phyloP scores from a whole-genome alignment of 805 yeast genomes.

The Diddensiella santjacobensis region DNA sequence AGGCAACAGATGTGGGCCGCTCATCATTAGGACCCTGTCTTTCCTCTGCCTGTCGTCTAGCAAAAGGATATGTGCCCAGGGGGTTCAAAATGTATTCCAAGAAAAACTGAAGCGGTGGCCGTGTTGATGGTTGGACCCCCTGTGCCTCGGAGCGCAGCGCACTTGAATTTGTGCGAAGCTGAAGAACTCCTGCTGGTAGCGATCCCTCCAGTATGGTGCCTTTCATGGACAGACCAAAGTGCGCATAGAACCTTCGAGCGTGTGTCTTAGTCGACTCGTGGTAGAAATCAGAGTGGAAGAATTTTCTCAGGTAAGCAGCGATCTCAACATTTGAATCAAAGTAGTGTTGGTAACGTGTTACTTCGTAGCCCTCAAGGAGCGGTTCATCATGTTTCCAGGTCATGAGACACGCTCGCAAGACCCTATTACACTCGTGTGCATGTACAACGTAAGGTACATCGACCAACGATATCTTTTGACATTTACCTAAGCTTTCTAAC shows the following conservation, averaged over 20 bases:
- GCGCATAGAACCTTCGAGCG: background rate
- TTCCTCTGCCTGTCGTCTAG: slow-evolving; percentile 13
- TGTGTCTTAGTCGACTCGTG: slow-evolving; percentile 7
- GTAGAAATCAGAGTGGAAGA: slow-evolving; percentile 10
- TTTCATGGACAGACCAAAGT: too few species aligned
- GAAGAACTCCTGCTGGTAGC: background rate
- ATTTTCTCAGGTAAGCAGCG: slow-evolving; percentile 2
- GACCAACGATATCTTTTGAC: slow-evolving; percentile 5
- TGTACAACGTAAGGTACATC: slow-evolving; percentile 13
- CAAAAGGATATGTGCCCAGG: slow-evolving; percentile 19
- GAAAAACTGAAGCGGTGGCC: slow-evolving; percentile 19
- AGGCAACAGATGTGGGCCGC: too few species aligned
- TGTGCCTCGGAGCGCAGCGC: background rate
- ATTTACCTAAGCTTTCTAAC: slow-evolving; percentile 1
- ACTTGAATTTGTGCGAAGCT: background rate
- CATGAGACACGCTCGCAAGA: slow-evolving; percentile 6
- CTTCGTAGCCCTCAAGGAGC: background rate
- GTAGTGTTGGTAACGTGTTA: background rate
- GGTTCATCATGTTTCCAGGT: slow-evolving; percentile 10
- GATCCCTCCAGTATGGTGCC: too few species aligned
- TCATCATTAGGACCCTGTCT: slow-evolving; percentile 16
- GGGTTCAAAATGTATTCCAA: slow-evolving; percentile 19
- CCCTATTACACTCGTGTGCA: slow-evolving; percentile 12
- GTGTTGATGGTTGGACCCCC: too few species aligned
- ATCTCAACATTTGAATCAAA: slow-evolving; percentile 7